A percentile compares a stretch with the other conserved stretches of the same genome.
Evolutionary conservation across 345 rosid genomes (phyloP).

Genomic region (Combretum micranthum): DNA sequence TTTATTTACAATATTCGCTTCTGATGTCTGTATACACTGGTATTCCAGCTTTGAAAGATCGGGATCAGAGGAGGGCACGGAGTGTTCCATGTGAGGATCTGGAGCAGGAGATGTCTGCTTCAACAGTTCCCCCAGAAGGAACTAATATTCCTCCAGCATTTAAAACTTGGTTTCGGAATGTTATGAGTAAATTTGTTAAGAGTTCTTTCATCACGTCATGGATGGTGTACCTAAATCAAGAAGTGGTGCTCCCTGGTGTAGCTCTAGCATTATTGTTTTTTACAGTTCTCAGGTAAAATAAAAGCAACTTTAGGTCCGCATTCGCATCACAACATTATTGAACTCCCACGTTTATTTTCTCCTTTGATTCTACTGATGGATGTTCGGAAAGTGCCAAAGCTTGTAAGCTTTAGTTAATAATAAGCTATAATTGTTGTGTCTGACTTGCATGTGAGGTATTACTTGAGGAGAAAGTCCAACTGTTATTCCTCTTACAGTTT

Average conservation of each 20-base stretch:
- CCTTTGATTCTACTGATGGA: no score
- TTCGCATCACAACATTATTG: no score
- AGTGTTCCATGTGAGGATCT: conserved; percentile 12
- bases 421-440: no score
- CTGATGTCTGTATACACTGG: conserved; percentile 56
- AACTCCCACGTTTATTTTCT: no score
- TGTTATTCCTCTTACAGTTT: no score
- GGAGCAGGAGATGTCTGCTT: conserved; percentile 8
- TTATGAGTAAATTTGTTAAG: conserved; percentile 27
- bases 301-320: no score
- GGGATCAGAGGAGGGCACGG: conserved; percentile 38
- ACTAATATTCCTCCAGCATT: conserved; percentile 1
- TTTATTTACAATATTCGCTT: conserved; percentile 79
- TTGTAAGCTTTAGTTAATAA: no score
- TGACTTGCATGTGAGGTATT: no score
- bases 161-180: conserved; percentile 16
- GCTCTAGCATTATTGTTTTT: conserved; percentile 69
- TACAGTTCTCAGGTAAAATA: conserved; percentile 68
- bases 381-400: no score
- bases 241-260: conserved; percentile 59
- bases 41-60: conserved; percentile 45
- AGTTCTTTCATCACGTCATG: conserved; percentile 49
- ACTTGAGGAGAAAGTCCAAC: no score
- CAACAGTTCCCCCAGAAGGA: conserved; percentile 6
- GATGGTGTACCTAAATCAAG: conserved; percentile 60